Conservation (phyloP, 345 rosid species). For the Cardamine resedifolia region DNA sequence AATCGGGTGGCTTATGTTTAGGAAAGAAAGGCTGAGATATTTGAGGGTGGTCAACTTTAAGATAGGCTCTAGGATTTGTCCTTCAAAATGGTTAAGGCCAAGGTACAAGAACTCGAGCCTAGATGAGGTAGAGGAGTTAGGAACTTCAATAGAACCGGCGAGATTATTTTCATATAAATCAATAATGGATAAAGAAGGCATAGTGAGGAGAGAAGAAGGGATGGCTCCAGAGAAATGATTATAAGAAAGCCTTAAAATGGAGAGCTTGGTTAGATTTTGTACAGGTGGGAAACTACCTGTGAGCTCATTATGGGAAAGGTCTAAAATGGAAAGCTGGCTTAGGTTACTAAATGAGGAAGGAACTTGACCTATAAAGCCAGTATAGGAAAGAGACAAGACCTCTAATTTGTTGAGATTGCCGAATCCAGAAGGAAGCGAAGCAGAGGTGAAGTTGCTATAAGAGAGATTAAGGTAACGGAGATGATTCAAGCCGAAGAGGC, state of each 20-base stretch:
- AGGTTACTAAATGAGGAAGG: conserved; percentile 19
- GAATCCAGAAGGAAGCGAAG: background rate
- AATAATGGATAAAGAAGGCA: background rate
- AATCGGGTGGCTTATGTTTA: conserved; percentile 2
- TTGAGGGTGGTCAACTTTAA: background rate
- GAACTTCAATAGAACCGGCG: background rate
- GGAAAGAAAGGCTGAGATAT: background rate
- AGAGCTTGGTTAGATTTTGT: background rate
- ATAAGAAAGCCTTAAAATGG: background rate
- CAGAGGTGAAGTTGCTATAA: conserved; percentile 4
- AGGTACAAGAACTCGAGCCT: background rate
- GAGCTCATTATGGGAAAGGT: conserved; percentile 2
- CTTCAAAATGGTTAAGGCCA: background rate
- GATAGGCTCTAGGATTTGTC: conserved; percentile 6
- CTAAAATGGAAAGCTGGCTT: background rate
- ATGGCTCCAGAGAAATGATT: background rate
- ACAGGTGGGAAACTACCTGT: background rate
- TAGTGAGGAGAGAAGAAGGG: conserved; percentile 1
- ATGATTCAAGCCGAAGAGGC: background rate
- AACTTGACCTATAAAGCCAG: background rate
- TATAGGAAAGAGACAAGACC: conserved; percentile 11
- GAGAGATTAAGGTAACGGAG: conserved; percentile 10
- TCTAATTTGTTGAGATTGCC: conserved; percentile 3
- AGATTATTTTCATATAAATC: background rate
- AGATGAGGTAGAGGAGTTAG: background rate